Evolutionary conservation across 352 stramenopile genomes (phyloP).

Genomic region (Phytophthora foliorum): DNA sequence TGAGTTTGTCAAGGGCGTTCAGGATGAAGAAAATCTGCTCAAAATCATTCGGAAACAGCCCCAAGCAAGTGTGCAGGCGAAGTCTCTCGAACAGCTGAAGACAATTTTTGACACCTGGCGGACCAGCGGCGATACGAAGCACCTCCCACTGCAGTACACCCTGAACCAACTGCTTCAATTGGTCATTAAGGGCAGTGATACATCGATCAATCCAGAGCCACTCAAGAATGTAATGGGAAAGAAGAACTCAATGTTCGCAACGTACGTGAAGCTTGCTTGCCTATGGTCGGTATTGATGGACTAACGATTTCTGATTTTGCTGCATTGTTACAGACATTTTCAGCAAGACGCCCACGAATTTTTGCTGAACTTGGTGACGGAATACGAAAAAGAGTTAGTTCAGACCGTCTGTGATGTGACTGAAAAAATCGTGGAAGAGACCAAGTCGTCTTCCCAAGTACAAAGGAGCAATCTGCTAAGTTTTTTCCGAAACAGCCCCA

Average conservation of each 20-base stretch:
- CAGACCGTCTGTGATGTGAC: slow-evolving; percentile 49
- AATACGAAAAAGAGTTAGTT: slow-evolving; percentile 88
- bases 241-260: slow-evolving; percentile 84
- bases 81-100: slow-evolving; percentile 59
- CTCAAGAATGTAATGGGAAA: slow-evolving; percentile 85
- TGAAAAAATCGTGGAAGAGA: slow-evolving; percentile 43
- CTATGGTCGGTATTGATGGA: background rate
- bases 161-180: slow-evolving; percentile 68
- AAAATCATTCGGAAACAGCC: slow-evolving; percentile 66
- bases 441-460: slow-evolving; percentile 32
- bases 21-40: slow-evolving; percentile 68
- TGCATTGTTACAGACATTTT: slow-evolving; percentile 56
- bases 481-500: slow-evolving; percentile 63
- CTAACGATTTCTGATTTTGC: slow-evolving; percentile 19
- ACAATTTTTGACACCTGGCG: slow-evolving; percentile 60
- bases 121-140: slow-evolving; percentile 55
- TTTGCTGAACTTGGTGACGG: slow-evolving; percentile 82
- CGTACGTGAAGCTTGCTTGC: slow-evolving; percentile 51
- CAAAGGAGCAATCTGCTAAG: slow-evolving; percentile 61
- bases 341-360: slow-evolving; percentile 92
- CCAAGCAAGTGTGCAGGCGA: slow-evolving; percentile 34
- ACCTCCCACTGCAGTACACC: slow-evolving; percentile 62
- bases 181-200: slow-evolving; percentile 71
- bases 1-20: slow-evolving; percentile 62
- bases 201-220: slow-evolving; percentile 78